Evolutionary conservation across 202 grass and related monocot species (phyloP), one percentile per base, ranked within the genome.

Genomic region (Carex sylvatica): DNA sequence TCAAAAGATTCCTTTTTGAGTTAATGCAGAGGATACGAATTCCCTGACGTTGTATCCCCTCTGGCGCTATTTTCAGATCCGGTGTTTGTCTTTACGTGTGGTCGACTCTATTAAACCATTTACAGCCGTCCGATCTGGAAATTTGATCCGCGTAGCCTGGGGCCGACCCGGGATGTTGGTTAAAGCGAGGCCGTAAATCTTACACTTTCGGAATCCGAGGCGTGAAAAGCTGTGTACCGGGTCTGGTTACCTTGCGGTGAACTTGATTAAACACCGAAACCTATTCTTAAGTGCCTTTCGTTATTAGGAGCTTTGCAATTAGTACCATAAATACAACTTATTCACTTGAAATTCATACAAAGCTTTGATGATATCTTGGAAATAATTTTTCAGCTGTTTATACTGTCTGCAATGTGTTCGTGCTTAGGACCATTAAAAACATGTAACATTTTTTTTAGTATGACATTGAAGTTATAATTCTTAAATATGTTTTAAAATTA

Each of bases 201-300:
- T 74, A 40, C 20, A 72, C 52, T 76, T 82, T 82, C 44, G 80
- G 80, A 70, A 82, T 82, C 80, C 80, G 20, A 82, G 63, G 63
- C 80, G 24, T 82, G 6, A 70, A 82, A 82, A 82, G 63, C 63
- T 33, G 80, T 82, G 80, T 70, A 33, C 55, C 4, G 19, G 14
- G 24, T 80, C 78, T 65, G 60, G 40, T 67, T 82, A 82, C 80
- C 70, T 65, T 70, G 22, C 24, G 80, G 80, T 82, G 38, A 69
- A 82, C 61, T 52, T 82, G 69, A n/a, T 52, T 82, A 82, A n/a
- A 7, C 55, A 11, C 76, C 36, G 12, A 52, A 28, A 33, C 47
- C 33, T 64, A 47, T 47, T 38, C 13, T 42, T 28, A 11, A 42
- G 19, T 46, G 22, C 42, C 23, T 44, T 80, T 12, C 42, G 28